phyloP scores from a whole-genome alignment of 768 basidiomycete genomes.

The Tulasnella calospora region DNA sequence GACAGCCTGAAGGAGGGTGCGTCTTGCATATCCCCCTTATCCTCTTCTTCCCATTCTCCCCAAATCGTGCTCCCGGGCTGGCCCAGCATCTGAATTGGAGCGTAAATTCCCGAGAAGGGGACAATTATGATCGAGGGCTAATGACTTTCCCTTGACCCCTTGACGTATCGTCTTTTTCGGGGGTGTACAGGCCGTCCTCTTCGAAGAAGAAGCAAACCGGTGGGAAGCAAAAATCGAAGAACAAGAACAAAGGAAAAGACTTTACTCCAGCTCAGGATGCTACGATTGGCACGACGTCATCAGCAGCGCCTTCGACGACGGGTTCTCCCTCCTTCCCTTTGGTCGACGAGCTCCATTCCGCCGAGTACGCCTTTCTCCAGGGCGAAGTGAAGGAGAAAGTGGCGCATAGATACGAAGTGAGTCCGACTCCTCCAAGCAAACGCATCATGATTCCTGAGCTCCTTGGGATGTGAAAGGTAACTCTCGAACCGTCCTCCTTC shows the following conservation, averaged over 20 bases:
- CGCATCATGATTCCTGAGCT: not conserved
- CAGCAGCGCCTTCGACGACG: conserved; percentile 26
- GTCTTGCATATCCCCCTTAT: not conserved
- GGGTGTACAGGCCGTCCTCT: not conserved
- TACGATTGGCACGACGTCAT: not conserved
- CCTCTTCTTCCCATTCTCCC: not conserved
- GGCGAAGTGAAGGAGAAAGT: conserved; percentile 32
- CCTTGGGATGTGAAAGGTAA: conserved; percentile 46
- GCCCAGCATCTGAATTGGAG: not conserved
- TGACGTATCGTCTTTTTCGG: not conserved
- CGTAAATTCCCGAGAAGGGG: not conserved
- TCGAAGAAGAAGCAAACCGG: not conserved
- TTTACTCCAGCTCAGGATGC: not conserved
- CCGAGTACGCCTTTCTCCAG: conserved; percentile 44
- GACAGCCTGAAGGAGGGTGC: not conserved
- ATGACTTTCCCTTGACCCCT: not conserved
- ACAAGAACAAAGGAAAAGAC: conserved; percentile 9
- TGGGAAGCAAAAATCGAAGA: not conserved
- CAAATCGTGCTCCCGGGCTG: not conserved
- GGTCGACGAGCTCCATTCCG: conserved; percentile 44
- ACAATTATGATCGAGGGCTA: not conserved
- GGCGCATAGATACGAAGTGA: conserved; percentile 59
- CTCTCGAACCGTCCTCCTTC: conserved; percentile 69
- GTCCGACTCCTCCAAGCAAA: conserved; percentile 25
- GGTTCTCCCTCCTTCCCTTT: conserved; percentile 28